Base-by-base conservation (phyloP, 2,329 filamentous ascomycete species). In the Trichoderma sp. region DNA sequence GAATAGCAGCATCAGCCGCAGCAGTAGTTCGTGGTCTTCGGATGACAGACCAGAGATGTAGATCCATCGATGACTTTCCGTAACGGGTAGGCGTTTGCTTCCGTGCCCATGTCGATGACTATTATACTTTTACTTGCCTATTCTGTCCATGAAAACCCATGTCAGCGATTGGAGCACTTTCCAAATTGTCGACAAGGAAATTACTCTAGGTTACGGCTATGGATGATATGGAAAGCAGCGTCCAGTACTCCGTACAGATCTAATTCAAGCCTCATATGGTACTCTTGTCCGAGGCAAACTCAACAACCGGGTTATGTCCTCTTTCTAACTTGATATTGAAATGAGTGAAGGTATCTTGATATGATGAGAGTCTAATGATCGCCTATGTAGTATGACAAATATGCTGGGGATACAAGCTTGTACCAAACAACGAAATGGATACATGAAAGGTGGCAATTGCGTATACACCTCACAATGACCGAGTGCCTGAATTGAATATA, bases 361-460 rank as follows among this genome's bases (percentile, higher is more conserved):
- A 6, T 4, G n/a, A 8, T 21, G 4, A 53, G n/a, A 21, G 18
- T 11, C 18, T 5, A 21, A 12, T 53, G 18, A 45, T 45, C 4
- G 12, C 38, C 0, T 18, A 18, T 18, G 14, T 41, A 41, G 38
- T 41, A 18, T 6, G n/a, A 6, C n/a, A 11, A 3, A 6, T 6
- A 6, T 21, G 9, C 3, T 12, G 11, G n/a, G n/a, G 0, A 53
- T 53, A 21, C 4, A 3, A 12, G 0, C 45, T 1, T 24, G n/a
- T 1, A 4, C 45, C 3, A 9, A 24, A 24, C 5, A 6, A n/a
- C 3, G n/a, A 53, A 53, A 6, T 12, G 45, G n/a, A 21, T 1
- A 21, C 9, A 9, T 21, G 2, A 5, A 21, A 6, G 8, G 45
- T 5, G 8, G 45, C n/a, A 53, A 6, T 12, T 21, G n/a, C n/a